These are phyloP conservation scores for Monotropa hypopitys DNA, from an alignment of 179 eudicot genomes.

Conservation along the genomic window DNA sequence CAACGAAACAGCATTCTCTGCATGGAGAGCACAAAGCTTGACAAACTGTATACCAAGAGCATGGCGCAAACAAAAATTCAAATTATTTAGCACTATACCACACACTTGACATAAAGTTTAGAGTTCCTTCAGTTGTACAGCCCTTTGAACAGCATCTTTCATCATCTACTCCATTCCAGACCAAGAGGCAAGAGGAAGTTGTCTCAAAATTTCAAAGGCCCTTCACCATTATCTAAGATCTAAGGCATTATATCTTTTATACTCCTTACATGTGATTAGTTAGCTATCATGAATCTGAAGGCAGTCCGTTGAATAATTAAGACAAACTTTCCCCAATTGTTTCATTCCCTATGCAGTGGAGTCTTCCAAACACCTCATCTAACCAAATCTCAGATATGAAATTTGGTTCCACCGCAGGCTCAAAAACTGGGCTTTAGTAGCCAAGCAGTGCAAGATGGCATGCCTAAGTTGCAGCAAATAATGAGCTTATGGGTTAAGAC, in stretches of 20 bases:
- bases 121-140: background rate
- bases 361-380: background rate
- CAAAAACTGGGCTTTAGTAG: background rate
- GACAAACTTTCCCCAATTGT: background rate
- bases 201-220: background rate
- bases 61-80: background rate
- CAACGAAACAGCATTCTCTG: background rate
- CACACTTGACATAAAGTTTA: background rate
- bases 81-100: background rate
- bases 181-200: background rate
- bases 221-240: background rate
- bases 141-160: background rate
- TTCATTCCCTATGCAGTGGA: background rate
- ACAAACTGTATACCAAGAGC: background rate
- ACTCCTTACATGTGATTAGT: background rate
- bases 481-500: background rate
- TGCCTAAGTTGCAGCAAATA: slow-evolving; percentile 4
- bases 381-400: background rate
- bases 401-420: background rate
- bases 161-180: background rate
- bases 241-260: background rate
- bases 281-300: background rate
- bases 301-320: background rate
- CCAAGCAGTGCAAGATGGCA: background rate
- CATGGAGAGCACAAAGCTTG: background rate